A percentile compares a stretch with the other conserved stretches of the same genome.
Conservation (phyloP, 2,329 filamentous ascomycete genomes). For the Gnomoniopsis sp. region DNA sequence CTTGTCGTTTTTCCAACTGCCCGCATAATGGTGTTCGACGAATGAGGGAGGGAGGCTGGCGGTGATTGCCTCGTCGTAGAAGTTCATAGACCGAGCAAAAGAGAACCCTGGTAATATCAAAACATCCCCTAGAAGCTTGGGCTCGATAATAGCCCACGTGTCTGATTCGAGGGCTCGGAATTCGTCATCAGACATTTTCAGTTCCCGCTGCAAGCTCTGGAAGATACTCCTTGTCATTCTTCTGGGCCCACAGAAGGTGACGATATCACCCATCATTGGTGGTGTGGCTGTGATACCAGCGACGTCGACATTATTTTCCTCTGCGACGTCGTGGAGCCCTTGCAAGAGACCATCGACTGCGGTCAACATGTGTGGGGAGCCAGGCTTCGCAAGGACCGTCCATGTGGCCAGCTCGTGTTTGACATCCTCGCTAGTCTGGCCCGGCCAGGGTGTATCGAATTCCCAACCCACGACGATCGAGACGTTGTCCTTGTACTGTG, state of each 20-base stretch:
- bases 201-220: neutral
- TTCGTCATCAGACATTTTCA: neutral
- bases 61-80: neutral
- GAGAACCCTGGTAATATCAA: neutral
- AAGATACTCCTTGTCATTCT: conserved; percentile 5
- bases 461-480: conserved; percentile 30
- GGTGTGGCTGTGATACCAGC: conserved; percentile 5
- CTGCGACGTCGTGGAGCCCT: neutral
- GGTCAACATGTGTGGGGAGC: neutral
- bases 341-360: conserved; percentile 1
- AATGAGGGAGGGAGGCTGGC: neutral
- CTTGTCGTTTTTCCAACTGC: conserved; percentile 4
- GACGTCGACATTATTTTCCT: neutral
- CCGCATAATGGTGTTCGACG: conserved; percentile 5
- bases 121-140: conserved; percentile 1
- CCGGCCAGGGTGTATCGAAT: conserved; percentile 22
- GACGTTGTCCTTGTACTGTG: conserved; percentile 16
- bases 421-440: neutral
- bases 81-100: neutral
- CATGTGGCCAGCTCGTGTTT: conserved; percentile 1
- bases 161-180: neutral
- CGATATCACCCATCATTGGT: conserved; percentile 4
- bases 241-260: conserved; percentile 3
- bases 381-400: neutral
- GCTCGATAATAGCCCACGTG: neutral